Conservation (phyloP, 73 alveolate species). For the Durusdinium trenchii region DNA sequence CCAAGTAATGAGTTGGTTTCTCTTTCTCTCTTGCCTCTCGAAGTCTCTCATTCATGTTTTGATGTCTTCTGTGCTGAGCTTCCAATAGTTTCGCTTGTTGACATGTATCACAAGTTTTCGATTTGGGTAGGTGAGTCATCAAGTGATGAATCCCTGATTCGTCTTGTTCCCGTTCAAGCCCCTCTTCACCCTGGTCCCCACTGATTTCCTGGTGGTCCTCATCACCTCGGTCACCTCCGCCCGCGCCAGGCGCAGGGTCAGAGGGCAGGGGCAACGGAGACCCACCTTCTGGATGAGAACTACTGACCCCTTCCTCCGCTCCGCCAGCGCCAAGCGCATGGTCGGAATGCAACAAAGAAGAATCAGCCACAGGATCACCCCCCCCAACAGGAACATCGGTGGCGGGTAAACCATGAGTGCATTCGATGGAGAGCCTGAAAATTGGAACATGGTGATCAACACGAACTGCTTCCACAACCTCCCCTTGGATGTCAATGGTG, state of each 20-base stretch:
- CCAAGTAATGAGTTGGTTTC: not conserved
- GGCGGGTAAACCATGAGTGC: not conserved
- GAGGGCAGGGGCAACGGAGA: not conserved
- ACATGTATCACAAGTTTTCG: not conserved
- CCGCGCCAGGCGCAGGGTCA: conserved; percentile 16
- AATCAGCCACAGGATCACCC: not conserved
- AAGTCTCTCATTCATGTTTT: not conserved
- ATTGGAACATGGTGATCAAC: conserved; percentile 35
- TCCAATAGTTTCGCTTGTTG: not conserved
- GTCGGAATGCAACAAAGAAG: no score
- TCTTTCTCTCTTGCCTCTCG: not conserved
- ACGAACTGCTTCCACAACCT: not conserved
- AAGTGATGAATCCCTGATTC: not conserved
- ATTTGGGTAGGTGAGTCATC: conserved; percentile 22
- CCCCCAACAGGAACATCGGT: not conserved
- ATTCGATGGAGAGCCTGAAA: not conserved
- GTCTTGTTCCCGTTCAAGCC: no score
- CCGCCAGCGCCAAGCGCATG: no score
- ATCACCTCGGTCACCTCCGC: no score
- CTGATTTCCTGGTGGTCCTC: no score
- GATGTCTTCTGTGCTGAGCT: not conserved
- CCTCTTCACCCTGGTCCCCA: no score
- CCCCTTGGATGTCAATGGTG: not conserved
- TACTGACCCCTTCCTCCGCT: no score
- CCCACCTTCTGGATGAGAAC: not conserved